A percentile compares a stretch with the other conserved stretches of the same genome.
Conservation (phyloP, 257 asterid species). For the Solanum okadae region DNA sequence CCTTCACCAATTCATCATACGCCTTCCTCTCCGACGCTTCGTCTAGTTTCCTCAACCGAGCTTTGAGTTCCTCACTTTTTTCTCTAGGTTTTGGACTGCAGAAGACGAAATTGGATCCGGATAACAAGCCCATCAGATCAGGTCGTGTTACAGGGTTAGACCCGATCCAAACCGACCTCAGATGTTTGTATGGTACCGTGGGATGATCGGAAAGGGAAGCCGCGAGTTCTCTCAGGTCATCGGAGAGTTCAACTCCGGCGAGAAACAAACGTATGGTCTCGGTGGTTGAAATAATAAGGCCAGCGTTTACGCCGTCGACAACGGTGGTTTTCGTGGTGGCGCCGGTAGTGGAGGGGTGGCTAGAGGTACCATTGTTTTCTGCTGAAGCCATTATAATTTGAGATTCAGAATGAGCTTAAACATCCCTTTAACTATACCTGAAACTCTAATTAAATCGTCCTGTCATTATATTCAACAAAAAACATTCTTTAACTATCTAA, state of each 20-base stretch:
- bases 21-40: conserved; percentile 79
- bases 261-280: conserved; percentile 52
- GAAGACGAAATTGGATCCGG: conserved; percentile 50
- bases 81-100: conserved; percentile 75
- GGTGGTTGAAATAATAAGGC: conserved; percentile 45
- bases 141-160: conserved; percentile 39
- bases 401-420: background rate
- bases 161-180: conserved; percentile 56
- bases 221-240: conserved; percentile 50
- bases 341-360: background rate
- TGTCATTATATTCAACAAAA: no score
- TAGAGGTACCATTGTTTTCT: background rate
- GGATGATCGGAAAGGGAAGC: conserved; percentile 36
- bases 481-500: no score
- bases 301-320: conserved; percentile 2
- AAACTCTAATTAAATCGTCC: no score
- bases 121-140: conserved; percentile 25
- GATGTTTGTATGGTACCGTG: conserved; percentile 49
- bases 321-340: background rate
- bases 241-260: conserved; percentile 23
- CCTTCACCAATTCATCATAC: conserved; percentile 80
- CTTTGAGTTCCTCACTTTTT: conserved; percentile 71
- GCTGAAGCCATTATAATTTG: background rate
- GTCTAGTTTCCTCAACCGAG: conserved; percentile 58
- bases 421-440: no score